A percentile compares a stretch with the other conserved stretches of the same genome.
Evolutionary conservation across 306 rosid genomes (phyloP).

Genomic region (Lagenaria siceraria): DNA sequence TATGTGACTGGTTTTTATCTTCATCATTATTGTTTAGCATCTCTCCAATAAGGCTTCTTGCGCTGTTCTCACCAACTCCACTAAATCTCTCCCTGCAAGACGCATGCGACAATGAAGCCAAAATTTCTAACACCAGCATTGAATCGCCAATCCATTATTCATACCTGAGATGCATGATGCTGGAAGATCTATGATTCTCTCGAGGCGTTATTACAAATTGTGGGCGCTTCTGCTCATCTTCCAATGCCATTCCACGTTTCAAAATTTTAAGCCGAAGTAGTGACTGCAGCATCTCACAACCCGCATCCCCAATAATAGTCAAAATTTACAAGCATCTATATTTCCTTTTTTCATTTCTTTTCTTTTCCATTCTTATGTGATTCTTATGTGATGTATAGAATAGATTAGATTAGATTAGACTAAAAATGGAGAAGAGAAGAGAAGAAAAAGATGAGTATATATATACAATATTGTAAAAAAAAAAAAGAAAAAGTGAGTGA

Average conservation of each 20-base stretch:
- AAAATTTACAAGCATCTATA: neutral
- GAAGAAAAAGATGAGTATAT: too few species aligned
- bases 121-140: neutral
- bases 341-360: neutral
- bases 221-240: slow-evolving; percentile 14
- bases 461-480: neutral
- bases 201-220: slow-evolving; percentile 13
- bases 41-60: slow-evolving; percentile 15
- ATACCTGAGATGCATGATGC: slow-evolving; percentile 65
- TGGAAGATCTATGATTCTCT: slow-evolving; percentile 21
- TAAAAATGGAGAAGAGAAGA: neutral
- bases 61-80: slow-evolving; percentile 11
- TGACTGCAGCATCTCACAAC: slow-evolving; percentile 29
- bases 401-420: neutral
- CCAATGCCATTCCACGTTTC: slow-evolving; percentile 30
- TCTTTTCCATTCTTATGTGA: neutral
- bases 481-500: too few species aligned
- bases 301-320: neutral
- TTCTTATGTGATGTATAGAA: neutral
- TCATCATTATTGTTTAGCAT: slow-evolving; percentile 10
- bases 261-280: slow-evolving; percentile 48
- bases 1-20: neutral
- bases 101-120: neutral
- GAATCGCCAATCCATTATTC: neutral
- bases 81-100: slow-evolving; percentile 52